phyloP scores from a whole-genome alignment of 2,329 filamentous ascomycete species.

The Diaporthe ampelina region DNA sequence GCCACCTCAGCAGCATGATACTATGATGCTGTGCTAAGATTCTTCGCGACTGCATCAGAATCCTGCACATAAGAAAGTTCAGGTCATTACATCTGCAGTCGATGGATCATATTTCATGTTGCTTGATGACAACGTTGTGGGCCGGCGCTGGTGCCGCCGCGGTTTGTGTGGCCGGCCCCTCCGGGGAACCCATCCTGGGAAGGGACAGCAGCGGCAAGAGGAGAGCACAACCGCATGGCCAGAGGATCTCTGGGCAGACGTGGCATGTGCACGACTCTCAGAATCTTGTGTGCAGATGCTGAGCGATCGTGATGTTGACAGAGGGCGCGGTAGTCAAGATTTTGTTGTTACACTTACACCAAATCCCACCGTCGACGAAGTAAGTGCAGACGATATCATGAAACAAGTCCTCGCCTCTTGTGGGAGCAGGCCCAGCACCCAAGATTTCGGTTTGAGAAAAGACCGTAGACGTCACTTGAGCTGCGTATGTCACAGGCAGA shows the following conservation, averaged over 20 bases:
- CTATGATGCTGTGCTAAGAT: constrained; percentile 11
- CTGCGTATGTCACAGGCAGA: neutral
- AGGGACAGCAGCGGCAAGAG: neutral
- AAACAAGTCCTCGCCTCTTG: neutral
- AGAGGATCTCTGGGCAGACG: neutral
- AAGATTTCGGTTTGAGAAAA: neutral
- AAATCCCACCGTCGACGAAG: neutral
- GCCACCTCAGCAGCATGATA: constrained; percentile 5
- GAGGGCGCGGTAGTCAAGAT: neutral
- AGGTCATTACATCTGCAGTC: constrained; percentile 5
- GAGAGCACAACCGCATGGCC: neutral
- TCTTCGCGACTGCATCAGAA: neutral
- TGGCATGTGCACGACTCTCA: neutral
- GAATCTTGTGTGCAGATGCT: neutral
- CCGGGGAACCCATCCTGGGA: neutral
- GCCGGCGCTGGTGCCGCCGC: constrained; percentile 4
- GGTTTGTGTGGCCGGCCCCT: neutral
- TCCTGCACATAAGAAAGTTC: neutral
- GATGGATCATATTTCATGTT: constrained; percentile 3
- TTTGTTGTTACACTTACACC: neutral
- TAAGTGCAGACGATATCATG: neutral
- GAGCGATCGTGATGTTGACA: neutral
- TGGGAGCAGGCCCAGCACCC: neutral
- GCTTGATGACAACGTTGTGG: constrained; percentile 3
- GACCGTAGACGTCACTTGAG: neutral